Evolutionary conservation across 257 asterid genomes (phyloP), one percentile per base, ranked within the genome.

Genomic region (Penstemon eatonii): DNA sequence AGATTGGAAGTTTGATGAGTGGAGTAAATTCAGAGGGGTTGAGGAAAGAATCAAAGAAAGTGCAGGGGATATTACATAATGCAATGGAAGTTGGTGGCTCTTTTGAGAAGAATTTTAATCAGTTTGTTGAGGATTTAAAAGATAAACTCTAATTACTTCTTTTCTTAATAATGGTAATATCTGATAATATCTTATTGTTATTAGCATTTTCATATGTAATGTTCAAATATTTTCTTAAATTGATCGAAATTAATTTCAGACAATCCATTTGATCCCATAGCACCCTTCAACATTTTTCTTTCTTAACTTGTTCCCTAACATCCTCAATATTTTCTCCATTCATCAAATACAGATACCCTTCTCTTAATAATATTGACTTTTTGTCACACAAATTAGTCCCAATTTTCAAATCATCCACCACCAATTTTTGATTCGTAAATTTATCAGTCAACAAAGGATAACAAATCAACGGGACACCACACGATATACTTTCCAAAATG

Each of bases 341-440:
- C 88, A 82, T 79, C 79, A 82, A 68, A 62, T 15, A 45, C 63
- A 5, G 56, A 68, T 8, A 84, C 4, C 63, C 82, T 10, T 77
- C 65, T 10, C 77, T 73, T 6, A 74, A 42, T 5, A 55, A 42
- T 1, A 52, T 47, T 3, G 65, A 39, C 56, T n/a, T 33, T 18
- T 67, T 53, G 13, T 78, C 87, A 53, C 83, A 78, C 1, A 86
- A 71, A 70, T 86, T 76, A 18, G 84, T 63, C 6, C 93, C 93
- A 59, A 82, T 57, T 69, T 76, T 84, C 88, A 79, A 76, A 65
- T 82, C 90, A 61, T 84, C 85, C 7, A 82, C 93, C 61, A 79
- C 93, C 51, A 86, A 19, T 63, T 84, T 86, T 13, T 85, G 56
- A 68, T 82, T 84, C 2, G 85, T 80, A 36, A 67, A 67, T 13